Base-by-base conservation (phyloP, 495 filamentous ascomycete species). In the Penicillium cataractarum region DNA sequence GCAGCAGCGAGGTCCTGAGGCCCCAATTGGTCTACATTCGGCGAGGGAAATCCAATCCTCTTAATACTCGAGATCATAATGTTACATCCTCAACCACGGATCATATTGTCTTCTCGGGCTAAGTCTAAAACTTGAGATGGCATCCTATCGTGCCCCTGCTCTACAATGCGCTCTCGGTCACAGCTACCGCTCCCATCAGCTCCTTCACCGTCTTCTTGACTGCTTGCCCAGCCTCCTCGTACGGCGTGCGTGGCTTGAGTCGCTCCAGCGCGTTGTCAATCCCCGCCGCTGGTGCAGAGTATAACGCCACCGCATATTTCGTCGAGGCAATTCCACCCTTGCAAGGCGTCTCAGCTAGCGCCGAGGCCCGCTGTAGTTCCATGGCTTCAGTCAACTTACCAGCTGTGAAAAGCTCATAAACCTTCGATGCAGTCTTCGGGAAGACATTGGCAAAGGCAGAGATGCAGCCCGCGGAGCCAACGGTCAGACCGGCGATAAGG, bases 361-460 rank as follows among this genome's bases (percentile, higher is more conserved):
- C 81, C 2, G 81, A 75, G 51, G 78, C 82, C 56, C 77, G 74
- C 63, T 89, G 87, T 60, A 89, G 64, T 63, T 72, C 73, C 61
- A 88, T 59, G 33, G 87, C 86, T 65, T 88, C 83, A 4, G 75
- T 70, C 21, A 74, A 65, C 65, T 79, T 81, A 12, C 84, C 82
- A 27, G 73, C 71, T 39, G 70, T 74, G 63, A 79, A 86, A 1
- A 87, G 68, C 15, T 80, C 71, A 72, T 86, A 90, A 10, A 89
- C 76, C 53, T 71, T 69, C 6, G 79, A 76, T 22, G 86, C 74
- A 0, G 80, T 79, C 66, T 80, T 82, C 5, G 87, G 89, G 53
- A 89, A 86, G 32, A 89, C 82, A 67, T 89, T 90, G 51, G 78
- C 87, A 68, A 90, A 89, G 4, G 86, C 89, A 3, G 85, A 83